Evolutionary conservation across 106 monocot species (phyloP).

Genomic region (Alisma plantagoaquatica): DNA sequence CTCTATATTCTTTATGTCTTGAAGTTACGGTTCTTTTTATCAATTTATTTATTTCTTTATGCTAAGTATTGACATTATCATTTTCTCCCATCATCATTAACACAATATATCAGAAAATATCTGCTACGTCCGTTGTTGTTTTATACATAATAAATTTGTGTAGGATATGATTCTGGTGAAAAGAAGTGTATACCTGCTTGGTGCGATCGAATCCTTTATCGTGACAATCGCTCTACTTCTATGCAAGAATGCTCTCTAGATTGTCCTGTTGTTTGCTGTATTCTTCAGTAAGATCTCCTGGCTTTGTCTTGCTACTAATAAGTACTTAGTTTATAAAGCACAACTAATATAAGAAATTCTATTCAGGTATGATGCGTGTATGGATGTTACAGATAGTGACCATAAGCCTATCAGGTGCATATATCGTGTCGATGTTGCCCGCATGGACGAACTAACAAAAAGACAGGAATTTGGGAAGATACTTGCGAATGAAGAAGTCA

Average conservation of each 20-base stretch:
- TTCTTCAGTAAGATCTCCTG: conserved; percentile 27
- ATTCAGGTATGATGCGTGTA: conserved; percentile 52
- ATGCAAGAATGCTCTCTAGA: conserved; percentile 43
- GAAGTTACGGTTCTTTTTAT: too few relatives aligned
- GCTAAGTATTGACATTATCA: too few relatives aligned
- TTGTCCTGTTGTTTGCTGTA: conserved; percentile 51
- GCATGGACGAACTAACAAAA: conserved; percentile 26
- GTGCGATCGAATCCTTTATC: conserved; percentile 64
- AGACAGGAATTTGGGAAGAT: conserved; percentile 37
- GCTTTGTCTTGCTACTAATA: neutral
- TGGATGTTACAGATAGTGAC: conserved; percentile 62
- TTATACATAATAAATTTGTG: too few relatives aligned
- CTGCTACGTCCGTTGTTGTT: too few relatives aligned
- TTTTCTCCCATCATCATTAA: too few relatives aligned
- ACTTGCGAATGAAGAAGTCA: conserved; percentile 30
- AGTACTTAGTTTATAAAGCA: neutral
- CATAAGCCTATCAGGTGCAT: conserved; percentile 67
- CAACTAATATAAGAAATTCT: neutral
- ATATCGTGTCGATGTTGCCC: conserved; percentile 35
- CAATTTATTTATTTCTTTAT: too few relatives aligned
- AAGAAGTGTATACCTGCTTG: conserved; percentile 68
- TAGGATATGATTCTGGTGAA: conserved; percentile 64
- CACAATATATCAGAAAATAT: too few relatives aligned
- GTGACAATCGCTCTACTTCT: conserved; percentile 44
- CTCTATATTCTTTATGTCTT: too few relatives aligned